These are phyloP conservation scores for Plasmodium relictum DNA, from an alignment of 169 alveolate species.

Conservation along the genomic window DNA sequence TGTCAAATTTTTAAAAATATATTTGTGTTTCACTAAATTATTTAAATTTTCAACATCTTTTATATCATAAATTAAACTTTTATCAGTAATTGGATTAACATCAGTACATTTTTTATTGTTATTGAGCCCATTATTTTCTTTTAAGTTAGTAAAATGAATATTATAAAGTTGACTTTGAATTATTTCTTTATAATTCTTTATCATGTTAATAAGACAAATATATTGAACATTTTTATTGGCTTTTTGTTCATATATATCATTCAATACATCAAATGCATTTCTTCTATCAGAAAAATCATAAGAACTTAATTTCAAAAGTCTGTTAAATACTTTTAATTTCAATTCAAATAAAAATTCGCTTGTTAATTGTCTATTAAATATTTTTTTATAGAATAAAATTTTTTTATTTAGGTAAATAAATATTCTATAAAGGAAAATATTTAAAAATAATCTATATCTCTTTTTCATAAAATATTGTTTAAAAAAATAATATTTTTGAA, in stretches of 20 bases:
- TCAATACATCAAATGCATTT: slow-evolving; percentile 30
- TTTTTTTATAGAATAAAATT: slow-evolving; percentile 30
- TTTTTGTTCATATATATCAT: slow-evolving; percentile 42
- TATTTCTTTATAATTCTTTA: slow-evolving; percentile 31
- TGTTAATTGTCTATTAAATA: background rate
- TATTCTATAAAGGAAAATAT: slow-evolving; percentile 32
- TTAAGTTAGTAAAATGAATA: background rate
- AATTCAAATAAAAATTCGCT: slow-evolving; percentile 22
- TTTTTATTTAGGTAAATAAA: slow-evolving; percentile 49
- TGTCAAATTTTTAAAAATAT: background rate
- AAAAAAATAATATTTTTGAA: slow-evolving; percentile 2
- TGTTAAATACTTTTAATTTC: slow-evolving; percentile 43
- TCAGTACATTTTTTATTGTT: background rate
- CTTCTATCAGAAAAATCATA: slow-evolving; percentile 48
- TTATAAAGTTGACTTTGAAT: slow-evolving; percentile 23
- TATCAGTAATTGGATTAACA: background rate
- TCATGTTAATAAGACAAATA: slow-evolving; percentile 37
- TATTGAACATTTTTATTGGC: slow-evolving; percentile 22
- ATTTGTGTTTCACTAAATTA: background rate
- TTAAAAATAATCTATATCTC: slow-evolving; percentile 17
- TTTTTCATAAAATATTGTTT: slow-evolving; percentile 23
- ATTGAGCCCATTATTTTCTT: background rate
- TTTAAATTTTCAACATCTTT: background rate
- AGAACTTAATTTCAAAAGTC: slow-evolving; percentile 57
- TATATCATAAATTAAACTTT: background rate